phyloP scores from a whole-genome alignment of 2,329 filamentous ascomycete genomes.

The Alternaria sp. region DNA sequence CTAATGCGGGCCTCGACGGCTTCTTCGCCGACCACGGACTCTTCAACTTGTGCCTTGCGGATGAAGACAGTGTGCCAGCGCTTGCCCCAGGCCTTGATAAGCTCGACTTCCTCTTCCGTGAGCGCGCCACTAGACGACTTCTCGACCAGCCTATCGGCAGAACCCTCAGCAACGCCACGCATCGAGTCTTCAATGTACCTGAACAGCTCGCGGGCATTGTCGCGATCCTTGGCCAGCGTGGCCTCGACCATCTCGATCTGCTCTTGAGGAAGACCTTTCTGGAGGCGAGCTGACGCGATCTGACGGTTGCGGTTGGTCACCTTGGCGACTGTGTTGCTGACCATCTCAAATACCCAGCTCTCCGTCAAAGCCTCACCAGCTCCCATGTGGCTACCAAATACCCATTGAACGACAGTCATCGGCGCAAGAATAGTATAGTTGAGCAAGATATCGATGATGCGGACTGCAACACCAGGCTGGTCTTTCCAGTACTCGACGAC shows the following conservation, averaged over 20 bases:
- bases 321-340: constrained; percentile 87
- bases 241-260: constrained; percentile 70
- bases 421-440: constrained; percentile 96
- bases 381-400: constrained; percentile 71
- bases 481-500: constrained; percentile 94
- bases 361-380: constrained; percentile 74
- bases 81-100: constrained; percentile 81
- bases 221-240: constrained; percentile 72
- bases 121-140: constrained; percentile 62
- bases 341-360: constrained; percentile 85
- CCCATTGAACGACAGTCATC: constrained; percentile 87
- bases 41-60: constrained; percentile 84
- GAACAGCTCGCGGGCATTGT: constrained; percentile 81
- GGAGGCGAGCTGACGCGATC: constrained; percentile 71
- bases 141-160: constrained; percentile 79
- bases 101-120: constrained; percentile 59
- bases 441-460: constrained; percentile 93
- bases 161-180: constrained; percentile 73
- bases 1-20: constrained; percentile 59
- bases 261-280: constrained; percentile 64
- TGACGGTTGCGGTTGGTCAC: constrained; percentile 87
- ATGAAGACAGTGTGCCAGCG: constrained; percentile 88
- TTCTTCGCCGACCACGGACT: constrained; percentile 70
- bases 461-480: constrained; percentile 89
- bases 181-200: constrained; percentile 80